A percentile compares a stretch with the other conserved stretches of the same genome.
These are phyloP conservation scores for Diplodia corticola DNA, from an alignment of 2,329 filamentous ascomycete genomes.

Conservation along the genomic window DNA sequence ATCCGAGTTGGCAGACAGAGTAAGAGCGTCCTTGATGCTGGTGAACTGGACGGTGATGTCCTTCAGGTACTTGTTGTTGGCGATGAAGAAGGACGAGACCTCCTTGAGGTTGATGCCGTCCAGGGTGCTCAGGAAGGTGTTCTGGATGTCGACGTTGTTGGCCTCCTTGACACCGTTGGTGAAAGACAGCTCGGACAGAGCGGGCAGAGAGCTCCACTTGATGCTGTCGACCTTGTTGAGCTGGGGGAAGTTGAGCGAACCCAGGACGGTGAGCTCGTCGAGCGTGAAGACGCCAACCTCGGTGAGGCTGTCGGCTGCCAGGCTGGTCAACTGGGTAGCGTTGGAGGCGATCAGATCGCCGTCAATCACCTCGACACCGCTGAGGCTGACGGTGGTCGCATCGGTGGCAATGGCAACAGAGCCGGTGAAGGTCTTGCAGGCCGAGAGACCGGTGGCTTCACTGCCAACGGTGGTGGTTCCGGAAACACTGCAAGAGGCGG, in stretches of 20 bases:
- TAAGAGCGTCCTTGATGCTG: constrained; percentile 70
- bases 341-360: constrained; percentile 55
- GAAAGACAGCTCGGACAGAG: constrained; percentile 61
- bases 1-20: constrained; percentile 77
- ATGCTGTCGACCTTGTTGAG: constrained; percentile 69
- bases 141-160: constrained; percentile 70
- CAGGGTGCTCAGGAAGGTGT: constrained; percentile 79
- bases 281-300: constrained; percentile 73
- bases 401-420: constrained; percentile 63
- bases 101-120: constrained; percentile 76
- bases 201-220: constrained; percentile 70
- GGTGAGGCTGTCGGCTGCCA: constrained; percentile 63
- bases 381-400: constrained; percentile 61
- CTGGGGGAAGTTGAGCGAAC: constrained; percentile 63
- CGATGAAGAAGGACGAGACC: constrained; percentile 74
- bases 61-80: constrained; percentile 84
- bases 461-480: constrained; percentile 60
- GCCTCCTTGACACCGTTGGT: constrained; percentile 67
- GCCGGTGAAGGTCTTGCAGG: constrained; percentile 70
- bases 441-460: constrained; percentile 59
- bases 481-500: constrained; percentile 43
- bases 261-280: constrained; percentile 67
- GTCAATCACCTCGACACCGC: constrained; percentile 61
- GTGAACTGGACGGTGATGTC: constrained; percentile 74
- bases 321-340: constrained; percentile 62